Conservation (phyloP, 129 eudicot species). For the Tagetes erecta region DNA sequence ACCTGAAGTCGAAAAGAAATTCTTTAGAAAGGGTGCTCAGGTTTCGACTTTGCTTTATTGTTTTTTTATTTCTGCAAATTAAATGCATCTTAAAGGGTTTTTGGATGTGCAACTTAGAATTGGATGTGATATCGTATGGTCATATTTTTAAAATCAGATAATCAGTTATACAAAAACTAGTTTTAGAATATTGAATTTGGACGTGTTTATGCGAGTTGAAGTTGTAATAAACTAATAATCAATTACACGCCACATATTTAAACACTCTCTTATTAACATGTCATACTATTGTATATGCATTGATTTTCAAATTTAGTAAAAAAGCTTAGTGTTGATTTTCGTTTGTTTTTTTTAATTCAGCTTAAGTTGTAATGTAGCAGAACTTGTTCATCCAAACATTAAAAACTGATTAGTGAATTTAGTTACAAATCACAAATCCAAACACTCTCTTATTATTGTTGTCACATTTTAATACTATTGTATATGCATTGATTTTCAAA, state of each 20-base stretch:
- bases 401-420: too few relatives aligned
- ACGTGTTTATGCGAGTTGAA: background rate
- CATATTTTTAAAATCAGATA: background rate
- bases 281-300: background rate
- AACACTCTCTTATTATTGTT: background rate
- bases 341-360: background rate
- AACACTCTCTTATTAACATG: background rate
- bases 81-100: background rate
- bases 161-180: background rate
- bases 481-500: background rate
- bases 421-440: background rate
- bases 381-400: background rate
- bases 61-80: background rate
- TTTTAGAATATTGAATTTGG: background rate
- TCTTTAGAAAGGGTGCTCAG: slow-evolving; percentile 97
- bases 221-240: background rate
- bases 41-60: slow-evolving; percentile 33
- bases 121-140: background rate
- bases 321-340: background rate
- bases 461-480: background rate
- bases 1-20: slow-evolving; percentile 84
- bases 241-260: background rate
- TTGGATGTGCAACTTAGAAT: background rate
- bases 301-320: background rate
- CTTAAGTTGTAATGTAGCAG: background rate